phyloP scores from a whole-genome alignment of 768 basidiomycete genomes.

The Russula sp. region DNA sequence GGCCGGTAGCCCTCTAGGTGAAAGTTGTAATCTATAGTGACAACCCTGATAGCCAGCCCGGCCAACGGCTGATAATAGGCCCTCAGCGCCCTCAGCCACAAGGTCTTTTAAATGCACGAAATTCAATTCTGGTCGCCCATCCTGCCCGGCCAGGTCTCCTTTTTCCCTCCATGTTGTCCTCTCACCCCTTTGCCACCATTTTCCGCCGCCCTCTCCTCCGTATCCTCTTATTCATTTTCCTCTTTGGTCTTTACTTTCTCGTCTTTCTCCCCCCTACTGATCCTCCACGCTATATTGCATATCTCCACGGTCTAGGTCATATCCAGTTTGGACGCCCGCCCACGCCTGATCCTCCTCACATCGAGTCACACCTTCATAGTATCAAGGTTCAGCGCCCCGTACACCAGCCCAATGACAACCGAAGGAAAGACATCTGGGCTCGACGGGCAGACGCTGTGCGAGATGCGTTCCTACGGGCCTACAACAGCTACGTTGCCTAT shows the following conservation, averaged over 20 bases:
- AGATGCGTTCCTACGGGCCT: conserved; percentile 58
- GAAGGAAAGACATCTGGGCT: conserved; percentile 35
- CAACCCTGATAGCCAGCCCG: too few species aligned
- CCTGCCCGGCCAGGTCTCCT: too few species aligned
- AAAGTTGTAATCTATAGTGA: too few species aligned
- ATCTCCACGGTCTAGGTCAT: background rate
- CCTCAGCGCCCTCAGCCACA: too few species aligned
- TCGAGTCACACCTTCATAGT: background rate
- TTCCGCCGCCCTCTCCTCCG: conserved; percentile 1
- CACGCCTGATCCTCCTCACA: background rate
- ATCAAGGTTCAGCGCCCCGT: background rate
- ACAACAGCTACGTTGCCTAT: conserved; percentile 51
- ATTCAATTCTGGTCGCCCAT: too few species aligned
- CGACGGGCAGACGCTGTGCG: conserved; percentile 51
- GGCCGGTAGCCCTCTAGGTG: too few species aligned
- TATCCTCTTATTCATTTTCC: background rate
- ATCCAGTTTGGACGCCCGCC: background rate
- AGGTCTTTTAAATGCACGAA: too few species aligned
- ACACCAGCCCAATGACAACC: background rate
- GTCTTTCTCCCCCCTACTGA: background rate
- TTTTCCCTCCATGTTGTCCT: too few species aligned
- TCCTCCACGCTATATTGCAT: too few species aligned
- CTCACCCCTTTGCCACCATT: background rate
- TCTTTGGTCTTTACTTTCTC: background rate
- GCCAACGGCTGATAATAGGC: too few species aligned